phyloP scores from a whole-genome alignment of 352 stramenopile genomes.

The Blastocystis sp. region DNA sequence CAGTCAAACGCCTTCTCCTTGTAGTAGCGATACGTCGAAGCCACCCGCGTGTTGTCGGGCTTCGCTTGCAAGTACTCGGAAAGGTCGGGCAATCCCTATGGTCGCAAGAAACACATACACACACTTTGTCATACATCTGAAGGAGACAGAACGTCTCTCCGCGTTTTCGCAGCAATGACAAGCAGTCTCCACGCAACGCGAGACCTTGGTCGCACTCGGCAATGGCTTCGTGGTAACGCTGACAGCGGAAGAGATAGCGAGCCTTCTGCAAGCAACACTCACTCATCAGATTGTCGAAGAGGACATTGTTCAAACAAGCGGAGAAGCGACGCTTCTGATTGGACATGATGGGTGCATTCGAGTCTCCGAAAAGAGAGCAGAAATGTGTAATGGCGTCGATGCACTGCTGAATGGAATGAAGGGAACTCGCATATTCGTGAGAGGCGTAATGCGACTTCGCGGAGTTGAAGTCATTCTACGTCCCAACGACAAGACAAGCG shows the following conservation, averaged over 20 bases:
- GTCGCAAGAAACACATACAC: neutral
- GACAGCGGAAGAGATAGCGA: neutral
- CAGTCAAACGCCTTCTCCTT: neutral
- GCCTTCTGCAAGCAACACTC: neutral
- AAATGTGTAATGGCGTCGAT: neutral
- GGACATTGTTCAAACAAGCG: constrained; percentile 11
- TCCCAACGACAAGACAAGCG: neutral
- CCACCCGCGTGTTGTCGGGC: neutral
- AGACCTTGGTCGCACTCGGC: neutral
- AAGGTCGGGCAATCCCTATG: constrained; percentile 16
- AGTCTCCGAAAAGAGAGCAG: neutral
- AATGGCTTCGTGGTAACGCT: neutral
- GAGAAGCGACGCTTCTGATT: neutral
- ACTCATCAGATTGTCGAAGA: neutral
- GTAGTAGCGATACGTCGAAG: neutral
- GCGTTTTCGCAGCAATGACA: neutral
- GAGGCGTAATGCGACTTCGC: neutral
- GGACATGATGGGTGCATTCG: neutral
- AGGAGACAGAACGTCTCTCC: neutral
- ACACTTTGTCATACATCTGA: neutral
- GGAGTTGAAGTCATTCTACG: neutral
- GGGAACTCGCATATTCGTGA: neutral
- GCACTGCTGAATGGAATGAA: neutral
- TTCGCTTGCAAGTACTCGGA: neutral
- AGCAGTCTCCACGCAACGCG: neutral